Base-by-base conservation (phyloP, 768 basidiomycete species). In the Hygrophoropsis aurantiaca region DNA sequence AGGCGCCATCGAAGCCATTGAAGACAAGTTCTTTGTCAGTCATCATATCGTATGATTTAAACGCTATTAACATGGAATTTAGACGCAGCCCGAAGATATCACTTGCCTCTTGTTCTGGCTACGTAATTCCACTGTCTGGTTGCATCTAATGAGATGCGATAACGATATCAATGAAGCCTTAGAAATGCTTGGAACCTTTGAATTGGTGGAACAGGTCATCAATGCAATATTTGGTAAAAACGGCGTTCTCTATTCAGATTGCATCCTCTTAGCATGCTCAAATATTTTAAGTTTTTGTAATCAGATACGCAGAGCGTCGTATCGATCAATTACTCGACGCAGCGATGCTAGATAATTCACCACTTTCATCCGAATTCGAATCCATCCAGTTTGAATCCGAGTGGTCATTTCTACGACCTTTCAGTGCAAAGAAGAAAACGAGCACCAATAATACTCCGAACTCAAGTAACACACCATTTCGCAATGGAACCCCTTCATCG, bases 191-290 rank as follows among this genome's bases (percentile, higher is more conserved):
- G 90, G 87, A 15, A 84, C 91, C 3, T 86, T 94, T 48, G 81
- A 83, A 41, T 79, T 95, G 57, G 80, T 97, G 45, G 90, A 93
- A 66, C 94, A 97, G 67, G 82, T 95, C 19, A 79, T 97, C 46
- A 94, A 95, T 65, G 94, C 94, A 27, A 87, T 97, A 37, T 97
- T 94, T 62, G 93, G 94, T 94, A 60, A n/a, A n/a, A n/a, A n/a
- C 53, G 72, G 53, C 4, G 16, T 46, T 40, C 16, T 18, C 36
- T 23, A 16, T 44, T 44, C 19, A 52, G 27, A 26, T 43, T 44
- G 37, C 19, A 19, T 33, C 5, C 19, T 44, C 24, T 27, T 16
- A 57, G 36, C 51, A 46, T 24, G 47, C 27, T 46, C 21, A 33
- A 25, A 18, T 48, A 47, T 23, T 35, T 24, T 33, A 56, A 97